Percentiles rank a stretch among this genome's conserved stretches.
These are phyloP conservation scores for Epithemia pelagica DNA, from an alignment of 108 stramenopile genomes.

Conservation along the genomic window DNA sequence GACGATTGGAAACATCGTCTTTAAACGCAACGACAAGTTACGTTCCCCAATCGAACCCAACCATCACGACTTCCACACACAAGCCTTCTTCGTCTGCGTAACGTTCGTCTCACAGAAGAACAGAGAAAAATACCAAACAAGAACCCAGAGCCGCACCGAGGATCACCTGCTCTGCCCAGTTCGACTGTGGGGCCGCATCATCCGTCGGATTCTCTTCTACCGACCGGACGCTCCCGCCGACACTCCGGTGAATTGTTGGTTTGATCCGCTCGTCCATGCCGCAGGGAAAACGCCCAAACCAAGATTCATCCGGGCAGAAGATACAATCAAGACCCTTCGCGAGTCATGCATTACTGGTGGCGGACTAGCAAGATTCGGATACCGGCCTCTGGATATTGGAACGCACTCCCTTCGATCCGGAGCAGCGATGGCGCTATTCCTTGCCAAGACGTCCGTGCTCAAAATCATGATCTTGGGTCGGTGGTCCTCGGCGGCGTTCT, in stretches of 20 bases:
- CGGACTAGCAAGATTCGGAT: neutral
- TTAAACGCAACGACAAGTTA: neutral
- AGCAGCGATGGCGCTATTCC: neutral
- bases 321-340: neutral
- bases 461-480: neutral
- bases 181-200: neutral
- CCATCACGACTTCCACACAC: neutral
- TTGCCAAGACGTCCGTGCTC: neutral
- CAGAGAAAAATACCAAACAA: neutral
- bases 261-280: neutral
- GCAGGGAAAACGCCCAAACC: neutral
- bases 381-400: neutral
- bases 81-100: neutral
- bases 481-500: neutral
- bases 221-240: neutral
- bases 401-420: slow-evolving; percentile 1
- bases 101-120: neutral
- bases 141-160: neutral
- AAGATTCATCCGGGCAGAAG: neutral
- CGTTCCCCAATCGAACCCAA: neutral
- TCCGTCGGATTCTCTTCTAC: neutral
- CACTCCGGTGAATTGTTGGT: neutral
- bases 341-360: neutral
- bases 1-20: neutral
- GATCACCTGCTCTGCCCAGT: neutral